Evolutionary conservation across 192 early-diverging fungal genomes (phyloP).

Genomic region (Podila minutissima): DNA sequence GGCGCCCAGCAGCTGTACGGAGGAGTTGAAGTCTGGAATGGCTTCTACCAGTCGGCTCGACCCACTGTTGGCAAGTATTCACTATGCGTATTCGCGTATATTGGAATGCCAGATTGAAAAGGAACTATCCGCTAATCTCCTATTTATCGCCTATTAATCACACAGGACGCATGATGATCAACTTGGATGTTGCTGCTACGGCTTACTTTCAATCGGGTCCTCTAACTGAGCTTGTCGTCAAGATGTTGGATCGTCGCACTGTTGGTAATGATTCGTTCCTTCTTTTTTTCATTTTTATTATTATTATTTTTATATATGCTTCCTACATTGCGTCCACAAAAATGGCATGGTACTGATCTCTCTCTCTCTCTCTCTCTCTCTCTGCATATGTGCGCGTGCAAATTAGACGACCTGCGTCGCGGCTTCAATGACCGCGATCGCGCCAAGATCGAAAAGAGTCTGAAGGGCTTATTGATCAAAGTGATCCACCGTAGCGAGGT

Average conservation of each 20-base stretch:
- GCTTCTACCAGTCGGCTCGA: constrained; percentile 89
- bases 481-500: constrained; percentile 73
- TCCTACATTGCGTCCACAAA: neutral
- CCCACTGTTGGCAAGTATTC: constrained; percentile 71
- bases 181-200: constrained; percentile 76
- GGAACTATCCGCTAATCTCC: neutral
- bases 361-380: neutral
- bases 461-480: constrained; percentile 65
- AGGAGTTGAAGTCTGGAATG: constrained; percentile 92
- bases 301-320: neutral
- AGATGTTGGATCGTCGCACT: constrained; percentile 66
- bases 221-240: constrained; percentile 75
- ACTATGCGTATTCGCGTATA: too few species aligned
- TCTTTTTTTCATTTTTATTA: too few species aligned
- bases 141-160: neutral
- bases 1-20: constrained; percentile 61
- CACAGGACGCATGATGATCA: constrained; percentile 70
- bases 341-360: neutral
- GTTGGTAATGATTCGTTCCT: constrained; percentile 9
- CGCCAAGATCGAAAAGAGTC: constrained; percentile 55
- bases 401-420: constrained; percentile 58
- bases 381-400: neutral
- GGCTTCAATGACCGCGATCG: constrained; percentile 57
- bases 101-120: too few species aligned
- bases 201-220: constrained; percentile 74